phyloP scores from a whole-genome alignment of 1,284 basidiomycete species.

The Pseudozyma hubeiensis region DNA sequence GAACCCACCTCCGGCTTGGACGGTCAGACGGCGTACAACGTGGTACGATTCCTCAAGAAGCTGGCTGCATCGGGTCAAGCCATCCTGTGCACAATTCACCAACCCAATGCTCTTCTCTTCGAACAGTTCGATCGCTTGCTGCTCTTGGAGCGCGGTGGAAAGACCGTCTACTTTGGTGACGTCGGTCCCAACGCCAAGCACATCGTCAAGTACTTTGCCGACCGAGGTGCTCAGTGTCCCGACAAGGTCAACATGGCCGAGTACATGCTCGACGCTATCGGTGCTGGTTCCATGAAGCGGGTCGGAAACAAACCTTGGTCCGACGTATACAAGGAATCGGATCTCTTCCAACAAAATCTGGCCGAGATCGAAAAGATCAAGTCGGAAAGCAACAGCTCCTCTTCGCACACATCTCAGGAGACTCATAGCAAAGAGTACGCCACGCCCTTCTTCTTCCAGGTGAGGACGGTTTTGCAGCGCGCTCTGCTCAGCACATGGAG shows the following conservation, averaged over 20 bases:
- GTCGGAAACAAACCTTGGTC: constrained; percentile 75
- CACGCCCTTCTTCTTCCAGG: constrained; percentile 37
- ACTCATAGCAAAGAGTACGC: constrained; percentile 46
- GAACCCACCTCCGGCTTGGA: constrained; percentile 54
- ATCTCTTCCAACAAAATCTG: constrained; percentile 27
- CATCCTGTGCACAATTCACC: constrained; percentile 54
- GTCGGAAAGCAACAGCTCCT: constrained; percentile 18
- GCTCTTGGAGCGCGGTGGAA: constrained; percentile 58
- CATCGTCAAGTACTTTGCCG: constrained; percentile 79
- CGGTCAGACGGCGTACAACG: constrained; percentile 43
- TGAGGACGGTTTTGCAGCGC: constrained; percentile 33
- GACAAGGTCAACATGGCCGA: constrained; percentile 59
- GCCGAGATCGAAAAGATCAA: constrained; percentile 33
- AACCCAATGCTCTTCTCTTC: constrained; percentile 49
- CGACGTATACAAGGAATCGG: constrained; percentile 71
- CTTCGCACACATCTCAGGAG: background rate
- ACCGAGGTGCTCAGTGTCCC: constrained; percentile 73
- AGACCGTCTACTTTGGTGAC: constrained; percentile 75
- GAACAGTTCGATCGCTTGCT: constrained; percentile 55
- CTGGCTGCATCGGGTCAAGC: constrained; percentile 48
- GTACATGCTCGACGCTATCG: constrained; percentile 65
- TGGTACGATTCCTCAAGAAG: constrained; percentile 53
- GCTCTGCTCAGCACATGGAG: constrained; percentile 78
- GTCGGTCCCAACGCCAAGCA: constrained; percentile 75
- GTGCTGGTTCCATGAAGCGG: constrained; percentile 59